Conservation (phyloP, 2,329 filamentous ascomycete genomes). For the Calonectria leucothoes region DNA sequence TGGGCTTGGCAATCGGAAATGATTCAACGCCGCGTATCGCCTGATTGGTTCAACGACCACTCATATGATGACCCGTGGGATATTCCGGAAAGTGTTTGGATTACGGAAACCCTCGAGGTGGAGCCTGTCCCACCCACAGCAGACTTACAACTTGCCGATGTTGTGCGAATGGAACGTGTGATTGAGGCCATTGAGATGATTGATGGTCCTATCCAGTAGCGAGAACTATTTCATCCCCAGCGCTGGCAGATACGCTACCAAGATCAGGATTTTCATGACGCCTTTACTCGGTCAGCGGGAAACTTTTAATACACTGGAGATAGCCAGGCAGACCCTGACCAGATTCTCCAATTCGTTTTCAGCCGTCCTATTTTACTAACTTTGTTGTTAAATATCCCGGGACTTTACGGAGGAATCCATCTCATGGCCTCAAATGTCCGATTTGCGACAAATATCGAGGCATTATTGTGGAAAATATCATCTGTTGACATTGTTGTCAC, state of each 20-base stretch:
- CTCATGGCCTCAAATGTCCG: neutral
- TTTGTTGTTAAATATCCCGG: slow-evolving; percentile 8
- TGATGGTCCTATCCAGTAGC: slow-evolving; percentile 1
- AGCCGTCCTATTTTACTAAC: slow-evolving; percentile 15
- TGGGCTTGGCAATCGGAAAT: slow-evolving; percentile 8
- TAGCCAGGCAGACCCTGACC: slow-evolving; percentile 17
- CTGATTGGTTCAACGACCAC: slow-evolving; percentile 14
- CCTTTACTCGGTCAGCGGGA: slow-evolving; percentile 18
- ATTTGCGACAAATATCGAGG: slow-evolving; percentile 1
- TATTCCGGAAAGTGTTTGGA: slow-evolving; percentile 5
- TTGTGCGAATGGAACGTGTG: slow-evolving; percentile 15
- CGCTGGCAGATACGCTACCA: slow-evolving; percentile 7
- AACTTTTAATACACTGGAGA: slow-evolving; percentile 23
- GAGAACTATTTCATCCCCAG: slow-evolving; percentile 8
- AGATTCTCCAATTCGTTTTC: slow-evolving; percentile 16
- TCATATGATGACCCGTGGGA: slow-evolving; percentile 11
- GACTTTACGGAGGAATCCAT: slow-evolving; percentile 14
- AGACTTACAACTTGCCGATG: slow-evolving; percentile 5
- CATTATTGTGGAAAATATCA: slow-evolving; percentile 10
- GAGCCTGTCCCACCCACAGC: slow-evolving; percentile 5
- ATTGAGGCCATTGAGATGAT: slow-evolving; percentile 14
- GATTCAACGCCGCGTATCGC: slow-evolving; percentile 11
- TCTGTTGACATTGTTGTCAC: slow-evolving; percentile 21
- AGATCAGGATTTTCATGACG: slow-evolving; percentile 21
- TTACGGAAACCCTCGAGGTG: slow-evolving; percentile 15